Percentiles rank a stretch among this genome's conserved stretches.
Conservation (phyloP, 306 rosid species). For the Fragaria vesca region DNA sequence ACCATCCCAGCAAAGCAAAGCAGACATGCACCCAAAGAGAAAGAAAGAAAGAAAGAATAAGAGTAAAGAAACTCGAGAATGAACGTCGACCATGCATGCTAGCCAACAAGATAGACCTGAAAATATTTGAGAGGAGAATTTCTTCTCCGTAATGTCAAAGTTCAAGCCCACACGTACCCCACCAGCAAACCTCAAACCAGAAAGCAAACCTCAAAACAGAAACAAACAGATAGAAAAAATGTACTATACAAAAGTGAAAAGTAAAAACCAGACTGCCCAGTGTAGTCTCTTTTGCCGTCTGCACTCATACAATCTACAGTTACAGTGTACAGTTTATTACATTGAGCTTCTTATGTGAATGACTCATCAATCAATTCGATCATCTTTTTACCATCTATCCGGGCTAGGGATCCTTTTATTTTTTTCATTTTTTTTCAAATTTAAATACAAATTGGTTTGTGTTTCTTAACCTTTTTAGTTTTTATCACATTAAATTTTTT, state of each 20-base stretch:
- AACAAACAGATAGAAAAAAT: background rate
- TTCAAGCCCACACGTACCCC: slow-evolving; percentile 53
- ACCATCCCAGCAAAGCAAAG: slow-evolving; percentile 3
- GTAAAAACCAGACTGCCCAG: too few species aligned
- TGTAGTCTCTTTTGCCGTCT: too few species aligned
- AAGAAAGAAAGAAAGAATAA: background rate
- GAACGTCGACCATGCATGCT: background rate
- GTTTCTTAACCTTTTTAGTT: background rate
- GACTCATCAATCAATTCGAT: too few species aligned
- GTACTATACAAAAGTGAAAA: too few species aligned
- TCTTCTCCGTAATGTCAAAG: slow-evolving; percentile 44
- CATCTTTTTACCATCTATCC: too few species aligned
- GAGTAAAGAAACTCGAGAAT: slow-evolving; percentile 36
- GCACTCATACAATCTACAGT: too few species aligned
- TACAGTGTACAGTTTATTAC: too few species aligned
- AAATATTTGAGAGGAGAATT: background rate
- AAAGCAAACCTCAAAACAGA: background rate
- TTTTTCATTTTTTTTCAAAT: background rate
- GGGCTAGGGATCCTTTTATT: too few species aligned
- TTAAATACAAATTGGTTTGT: background rate
- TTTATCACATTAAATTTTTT: background rate
- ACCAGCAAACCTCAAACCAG: background rate
- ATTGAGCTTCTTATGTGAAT: too few species aligned
- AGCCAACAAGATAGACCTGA: slow-evolving; percentile 23
- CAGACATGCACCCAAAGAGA: background rate